Percentiles rank a stretch among this genome's conserved stretches.
Evolutionary conservation across 805 yeast genomes (phyloP).

Genomic region (Grigorovia humatica): DNA sequence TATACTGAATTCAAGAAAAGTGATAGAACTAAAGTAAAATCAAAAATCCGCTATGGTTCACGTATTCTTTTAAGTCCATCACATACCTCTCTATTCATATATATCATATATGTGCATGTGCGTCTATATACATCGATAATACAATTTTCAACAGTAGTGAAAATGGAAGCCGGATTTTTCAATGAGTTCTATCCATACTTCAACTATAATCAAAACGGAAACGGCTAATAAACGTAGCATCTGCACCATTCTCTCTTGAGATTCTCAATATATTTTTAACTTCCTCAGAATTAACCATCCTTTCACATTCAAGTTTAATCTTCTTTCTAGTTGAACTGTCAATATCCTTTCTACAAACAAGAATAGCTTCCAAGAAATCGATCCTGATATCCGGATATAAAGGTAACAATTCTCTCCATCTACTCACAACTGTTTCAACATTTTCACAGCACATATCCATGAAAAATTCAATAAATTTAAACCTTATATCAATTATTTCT

Average conservation of each 20-base stretch:
- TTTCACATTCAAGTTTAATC: not conserved
- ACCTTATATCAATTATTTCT: slow-evolving; percentile 36
- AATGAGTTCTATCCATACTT: not conserved
- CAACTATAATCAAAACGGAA: slow-evolving; percentile 2
- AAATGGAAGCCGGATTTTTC: not conserved
- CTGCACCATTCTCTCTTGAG: slow-evolving; percentile 5
- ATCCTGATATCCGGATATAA: slow-evolving; percentile 72
- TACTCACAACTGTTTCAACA: slow-evolving; percentile 37
- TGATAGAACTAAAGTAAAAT: no score
- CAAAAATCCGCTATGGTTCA: no score
- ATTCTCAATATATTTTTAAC: slow-evolving; percentile 14
- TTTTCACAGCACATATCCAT: slow-evolving; percentile 44
- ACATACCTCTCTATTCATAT: no score
- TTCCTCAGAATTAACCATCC: slow-evolving; percentile 1
- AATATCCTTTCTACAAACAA: slow-evolving; percentile 35
- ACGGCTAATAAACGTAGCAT: slow-evolving; percentile 7
- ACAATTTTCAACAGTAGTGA: no score
- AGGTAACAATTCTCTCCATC: slow-evolving; percentile 52
- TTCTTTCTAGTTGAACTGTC: slow-evolving; percentile 23
- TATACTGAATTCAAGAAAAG: no score
- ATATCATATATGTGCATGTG: no score
- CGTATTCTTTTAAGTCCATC: no score
- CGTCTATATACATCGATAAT: no score
- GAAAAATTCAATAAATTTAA: slow-evolving; percentile 51
- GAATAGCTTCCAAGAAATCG: slow-evolving; percentile 54